Evolutionary conservation across 2,329 filamentous ascomycete species (phyloP).

Genomic region (Mycosphaerella arachidis): DNA sequence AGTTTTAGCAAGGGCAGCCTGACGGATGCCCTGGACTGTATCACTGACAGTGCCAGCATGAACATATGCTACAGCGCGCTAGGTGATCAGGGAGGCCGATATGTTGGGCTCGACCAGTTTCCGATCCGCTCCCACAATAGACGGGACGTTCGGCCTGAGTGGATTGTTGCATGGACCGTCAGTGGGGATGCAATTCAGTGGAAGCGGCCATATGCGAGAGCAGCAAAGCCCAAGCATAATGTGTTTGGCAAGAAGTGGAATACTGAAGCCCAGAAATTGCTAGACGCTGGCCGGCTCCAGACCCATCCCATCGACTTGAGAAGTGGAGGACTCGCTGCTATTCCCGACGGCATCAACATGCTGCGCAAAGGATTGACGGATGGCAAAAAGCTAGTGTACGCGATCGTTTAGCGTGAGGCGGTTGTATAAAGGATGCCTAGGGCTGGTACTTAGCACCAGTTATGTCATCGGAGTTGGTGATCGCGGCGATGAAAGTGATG

Average conservation of each 20-base stretch:
- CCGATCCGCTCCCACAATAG: constrained; percentile 16
- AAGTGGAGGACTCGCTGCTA: constrained; percentile 11
- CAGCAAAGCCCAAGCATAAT: constrained; percentile 14
- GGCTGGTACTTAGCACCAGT: constrained; percentile 45
- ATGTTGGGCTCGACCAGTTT: constrained; percentile 20
- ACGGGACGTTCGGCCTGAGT: constrained; percentile 18
- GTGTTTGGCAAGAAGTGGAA: constrained; percentile 14
- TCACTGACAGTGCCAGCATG: constrained; percentile 18
- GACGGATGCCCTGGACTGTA: constrained; percentile 14
- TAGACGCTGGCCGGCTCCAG: constrained; percentile 11
- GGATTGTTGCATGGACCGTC: constrained; percentile 20
- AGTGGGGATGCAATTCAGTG: constrained; percentile 14
- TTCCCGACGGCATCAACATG: constrained; percentile 13
- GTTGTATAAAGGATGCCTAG: no score
- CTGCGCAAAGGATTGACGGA: constrained; percentile 15
- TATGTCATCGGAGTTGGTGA: constrained; percentile 58
- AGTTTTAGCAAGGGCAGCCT: constrained; percentile 12
- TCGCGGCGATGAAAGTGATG: constrained; percentile 46
- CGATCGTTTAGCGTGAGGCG: constrained; percentile 6
- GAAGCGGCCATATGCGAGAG: constrained; percentile 16
- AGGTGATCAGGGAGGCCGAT: constrained; percentile 14
- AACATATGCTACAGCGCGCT: constrained; percentile 18
- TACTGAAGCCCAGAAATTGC: constrained; percentile 14
- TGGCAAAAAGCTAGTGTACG: constrained; percentile 18
- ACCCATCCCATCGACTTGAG: constrained; percentile 18